These are phyloP conservation scores for Lentinus brumalis DNA, from an alignment of 768 basidiomycete genomes.

Conservation along the genomic window DNA sequence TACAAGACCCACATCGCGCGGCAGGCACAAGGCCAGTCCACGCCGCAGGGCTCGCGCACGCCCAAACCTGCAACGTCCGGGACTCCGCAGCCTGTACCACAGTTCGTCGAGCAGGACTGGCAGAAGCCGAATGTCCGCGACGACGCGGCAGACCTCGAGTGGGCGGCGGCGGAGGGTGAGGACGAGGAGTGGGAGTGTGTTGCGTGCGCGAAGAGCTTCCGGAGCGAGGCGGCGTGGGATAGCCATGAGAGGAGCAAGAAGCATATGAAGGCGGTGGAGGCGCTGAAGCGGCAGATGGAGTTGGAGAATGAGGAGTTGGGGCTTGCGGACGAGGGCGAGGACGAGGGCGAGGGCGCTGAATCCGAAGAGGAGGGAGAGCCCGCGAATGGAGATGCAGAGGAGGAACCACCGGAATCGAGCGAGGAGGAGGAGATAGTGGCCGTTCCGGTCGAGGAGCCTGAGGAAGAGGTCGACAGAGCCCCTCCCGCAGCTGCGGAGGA, in stretches of 20 bases:
- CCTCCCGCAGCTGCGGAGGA: constrained; percentile 9
- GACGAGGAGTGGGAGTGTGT: constrained; percentile 90
- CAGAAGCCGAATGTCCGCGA: constrained; percentile 55
- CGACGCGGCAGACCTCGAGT: constrained; percentile 67
- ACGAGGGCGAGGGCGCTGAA: constrained; percentile 28
- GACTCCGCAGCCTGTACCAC: constrained; percentile 35
- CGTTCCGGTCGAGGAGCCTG: background rate
- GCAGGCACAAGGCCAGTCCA: constrained; percentile 40
- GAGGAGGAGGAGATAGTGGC: constrained; percentile 13
- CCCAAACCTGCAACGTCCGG: constrained; percentile 19
- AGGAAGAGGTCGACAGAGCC: constrained; percentile 28
- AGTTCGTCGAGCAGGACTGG: constrained; percentile 89
- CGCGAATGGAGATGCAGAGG: background rate
- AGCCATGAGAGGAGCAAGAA: constrained; percentile 97
- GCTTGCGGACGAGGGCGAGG: constrained; percentile 34
- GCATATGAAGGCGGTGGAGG: constrained; percentile 86
- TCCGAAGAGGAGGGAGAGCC: constrained; percentile 16
- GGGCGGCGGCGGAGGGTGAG: constrained; percentile 71
- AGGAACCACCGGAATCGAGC: background rate
- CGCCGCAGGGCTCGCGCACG: constrained; percentile 18
- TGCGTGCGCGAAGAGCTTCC: constrained; percentile 88
- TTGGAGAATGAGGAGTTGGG: constrained; percentile 71
- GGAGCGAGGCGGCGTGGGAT: constrained; percentile 91
- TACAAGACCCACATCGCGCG: constrained; percentile 65
- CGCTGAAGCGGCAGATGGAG: constrained; percentile 74